Evolutionary conservation across 2,329 filamentous ascomycete species (phyloP), one percentile per base, ranked within the genome.

Genomic region (Sphaerulina populicola): DNA sequence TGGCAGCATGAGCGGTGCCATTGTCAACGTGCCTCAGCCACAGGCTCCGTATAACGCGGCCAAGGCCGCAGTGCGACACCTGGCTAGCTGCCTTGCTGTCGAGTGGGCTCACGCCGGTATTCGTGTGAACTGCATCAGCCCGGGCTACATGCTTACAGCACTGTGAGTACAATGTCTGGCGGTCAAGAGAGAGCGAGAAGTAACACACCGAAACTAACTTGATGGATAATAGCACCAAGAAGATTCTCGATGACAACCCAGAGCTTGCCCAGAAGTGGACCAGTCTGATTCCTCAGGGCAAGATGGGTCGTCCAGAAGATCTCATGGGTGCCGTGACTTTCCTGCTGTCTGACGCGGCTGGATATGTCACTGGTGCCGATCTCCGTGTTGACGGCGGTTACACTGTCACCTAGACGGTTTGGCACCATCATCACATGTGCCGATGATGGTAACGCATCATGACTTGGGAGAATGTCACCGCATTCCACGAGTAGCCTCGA

Each of bases 141-240:
- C 91, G 0, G 91, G 93, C 40, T 97, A 97, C 72, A 97, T 97
- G 91, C 74, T 95, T 60, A 96, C 91, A 12, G 86, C 89, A 52
- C 73, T 96, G 86, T 91, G 77, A 80, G 85, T 73, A 8, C 7
- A 18, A 29, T 27, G 8, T 15, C 21, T 5, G 8, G 2, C 8
- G 8, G 2, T 27, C 12, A 18, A n/a, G 12, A 47, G 18, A 1
- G 30, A n/a, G 18, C 18, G 37, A 18, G 31, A 33, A 15, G 21
- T 9, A 33, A 33, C 35, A 41, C 15, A 52, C 55, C 60, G 45
- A 59, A 52, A 40, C 38, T 23, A 14, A 29, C 15, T 9, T 29
- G 23, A 30, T 49, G 3, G 9, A 43, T 64, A 10, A 43, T 64
- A 94, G 87, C 47, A 96, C 89, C 38, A 82, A 89, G 73, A 94